phyloP scores from a whole-genome alignment of 345 rosid genomes.

The Viola odorata region DNA sequence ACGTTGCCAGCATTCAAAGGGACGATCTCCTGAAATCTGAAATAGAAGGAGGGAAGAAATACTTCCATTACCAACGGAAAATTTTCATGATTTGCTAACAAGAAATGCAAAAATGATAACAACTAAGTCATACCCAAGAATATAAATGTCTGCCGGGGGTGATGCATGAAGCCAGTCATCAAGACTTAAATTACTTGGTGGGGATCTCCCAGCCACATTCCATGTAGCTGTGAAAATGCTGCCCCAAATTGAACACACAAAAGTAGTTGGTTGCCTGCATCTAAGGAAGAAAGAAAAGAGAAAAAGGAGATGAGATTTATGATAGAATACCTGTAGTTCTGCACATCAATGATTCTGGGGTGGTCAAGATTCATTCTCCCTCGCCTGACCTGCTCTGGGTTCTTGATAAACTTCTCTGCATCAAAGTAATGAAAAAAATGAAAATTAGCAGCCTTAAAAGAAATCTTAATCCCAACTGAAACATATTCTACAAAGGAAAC shows the following conservation, averaged over 20 bases:
- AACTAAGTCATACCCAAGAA: constrained; percentile 62
- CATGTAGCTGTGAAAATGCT: constrained; percentile 89
- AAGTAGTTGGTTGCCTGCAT: constrained; percentile 5
- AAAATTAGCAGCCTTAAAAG: constrained; percentile 1
- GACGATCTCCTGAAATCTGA: constrained; percentile 96
- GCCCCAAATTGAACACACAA: constrained; percentile 28
- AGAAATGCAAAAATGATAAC: constrained; percentile 14
- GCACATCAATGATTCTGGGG: constrained; percentile 92
- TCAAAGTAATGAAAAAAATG: constrained; percentile 3
- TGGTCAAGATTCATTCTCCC: constrained; percentile 87
- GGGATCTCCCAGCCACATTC: constrained; percentile 98
- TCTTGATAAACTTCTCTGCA: constrained; percentile 76
- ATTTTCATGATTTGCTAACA: not conserved
- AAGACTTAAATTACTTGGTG: constrained; percentile 70
- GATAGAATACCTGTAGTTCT: constrained; percentile 65
- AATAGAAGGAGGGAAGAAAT: constrained; percentile 1
- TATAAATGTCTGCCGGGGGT: constrained; percentile 96
- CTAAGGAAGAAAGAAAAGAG: not conserved
- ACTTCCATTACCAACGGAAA: constrained; percentile 2
- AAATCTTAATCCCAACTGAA: not conserved
- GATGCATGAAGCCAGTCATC: constrained; percentile 96
- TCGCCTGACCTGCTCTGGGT: constrained; percentile 57
- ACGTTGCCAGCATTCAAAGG: constrained; percentile 96
- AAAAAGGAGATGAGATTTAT: not conserved
- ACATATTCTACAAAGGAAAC: constrained; percentile 1